phyloP scores from a whole-genome alignment of 1,284 basidiomycete genomes.

The Ustilago hordei region DNA sequence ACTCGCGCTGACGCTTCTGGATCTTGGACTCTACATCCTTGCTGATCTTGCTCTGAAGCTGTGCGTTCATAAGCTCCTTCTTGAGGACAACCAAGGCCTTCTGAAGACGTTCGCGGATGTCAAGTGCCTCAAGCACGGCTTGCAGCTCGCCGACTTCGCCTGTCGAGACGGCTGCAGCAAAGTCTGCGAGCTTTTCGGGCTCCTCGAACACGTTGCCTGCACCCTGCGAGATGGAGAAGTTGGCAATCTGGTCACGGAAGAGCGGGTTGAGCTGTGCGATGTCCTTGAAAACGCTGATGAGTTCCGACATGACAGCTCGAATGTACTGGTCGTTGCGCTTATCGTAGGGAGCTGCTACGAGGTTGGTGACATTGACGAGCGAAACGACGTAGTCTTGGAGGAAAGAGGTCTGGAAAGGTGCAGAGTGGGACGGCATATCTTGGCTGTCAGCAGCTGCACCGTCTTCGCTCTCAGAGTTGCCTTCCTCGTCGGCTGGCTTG shows the following conservation, averaged over 20 bases:
- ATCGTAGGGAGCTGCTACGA: conserved; percentile 81
- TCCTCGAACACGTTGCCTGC: conserved; percentile 98
- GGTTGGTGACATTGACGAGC: conserved; percentile 90
- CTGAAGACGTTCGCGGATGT: conserved; percentile 88
- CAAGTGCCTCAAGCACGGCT: conserved; percentile 88
- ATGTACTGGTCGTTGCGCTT: conserved; percentile 81
- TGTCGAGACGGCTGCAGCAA: conserved; percentile 93
- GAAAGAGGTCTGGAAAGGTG: conserved; percentile 86
- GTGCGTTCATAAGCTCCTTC: conserved; percentile 97
- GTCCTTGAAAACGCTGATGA: conserved; percentile 98
- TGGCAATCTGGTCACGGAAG: conserved; percentile 97
- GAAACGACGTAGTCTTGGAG: conserved; percentile 89
- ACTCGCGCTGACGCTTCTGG: conserved; percentile 95
- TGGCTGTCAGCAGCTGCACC: conserved; percentile 18
- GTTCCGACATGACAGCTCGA: conserved; percentile 94
- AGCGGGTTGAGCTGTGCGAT: conserved; percentile 96
- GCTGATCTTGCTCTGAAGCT: conserved; percentile 92
- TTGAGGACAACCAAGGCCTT: conserved; percentile 93
- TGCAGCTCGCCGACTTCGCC: conserved; percentile 92
- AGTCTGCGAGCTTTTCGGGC: conserved; percentile 97
- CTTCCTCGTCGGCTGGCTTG: conserved; percentile 15
- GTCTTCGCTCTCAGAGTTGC: conserved; percentile 6
- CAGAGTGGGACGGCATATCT: conserved; percentile 57
- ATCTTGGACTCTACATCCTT: conserved; percentile 96
- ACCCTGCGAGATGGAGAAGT: conserved; percentile 94